A percentile compares a stretch with the other conserved stretches of the same genome.
Evolutionary conservation across 208 protist genomes (phyloP).

Genomic region (Angomonas deanei): DNA sequence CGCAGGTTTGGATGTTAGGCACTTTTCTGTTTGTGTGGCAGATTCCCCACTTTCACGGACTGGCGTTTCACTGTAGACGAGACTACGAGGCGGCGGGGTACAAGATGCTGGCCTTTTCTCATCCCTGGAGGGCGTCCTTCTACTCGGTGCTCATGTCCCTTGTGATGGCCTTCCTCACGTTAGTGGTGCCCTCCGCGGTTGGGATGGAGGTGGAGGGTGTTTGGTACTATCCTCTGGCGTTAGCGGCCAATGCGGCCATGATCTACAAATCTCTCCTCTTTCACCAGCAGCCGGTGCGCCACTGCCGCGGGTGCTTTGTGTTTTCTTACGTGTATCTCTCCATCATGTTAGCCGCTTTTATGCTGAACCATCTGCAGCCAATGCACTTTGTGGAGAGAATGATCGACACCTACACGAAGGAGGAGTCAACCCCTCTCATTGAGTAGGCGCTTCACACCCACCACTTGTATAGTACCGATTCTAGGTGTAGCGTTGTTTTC

Average conservation of each 20-base stretch:
- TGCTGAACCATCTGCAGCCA: constrained; percentile 77
- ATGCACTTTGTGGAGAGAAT: constrained; percentile 21
- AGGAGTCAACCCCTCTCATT: neutral
- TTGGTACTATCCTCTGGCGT: constrained; percentile 71
- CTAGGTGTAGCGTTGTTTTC: constrained; percentile 13
- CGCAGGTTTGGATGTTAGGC: constrained; percentile 63
- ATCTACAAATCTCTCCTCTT: constrained; percentile 85
- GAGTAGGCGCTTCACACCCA: neutral
- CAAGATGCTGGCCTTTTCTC: constrained; percentile 87
- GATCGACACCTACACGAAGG: constrained; percentile 14
- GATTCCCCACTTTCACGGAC: constrained; percentile 90
- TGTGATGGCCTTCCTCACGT: constrained; percentile 57
- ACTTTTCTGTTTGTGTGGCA: constrained; percentile 86
- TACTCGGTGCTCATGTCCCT: constrained; percentile 76
- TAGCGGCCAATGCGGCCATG: constrained; percentile 60
- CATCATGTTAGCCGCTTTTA: constrained; percentile 62
- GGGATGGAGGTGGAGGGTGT: constrained; percentile 47
- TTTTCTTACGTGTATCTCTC: constrained; percentile 86
- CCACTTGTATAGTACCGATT: no score
- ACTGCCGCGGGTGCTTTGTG: constrained; percentile 88
- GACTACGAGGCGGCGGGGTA: constrained; percentile 89
- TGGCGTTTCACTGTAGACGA: constrained; percentile 84
- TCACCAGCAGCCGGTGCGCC: constrained; percentile 54
- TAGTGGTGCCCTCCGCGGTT: constrained; percentile 35
- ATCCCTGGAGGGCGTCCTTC: constrained; percentile 81